A percentile compares a stretch with the other conserved stretches of the same genome.
Conservation (phyloP, 371 early-diverging fungal species). For the Circinella minor region DNA sequence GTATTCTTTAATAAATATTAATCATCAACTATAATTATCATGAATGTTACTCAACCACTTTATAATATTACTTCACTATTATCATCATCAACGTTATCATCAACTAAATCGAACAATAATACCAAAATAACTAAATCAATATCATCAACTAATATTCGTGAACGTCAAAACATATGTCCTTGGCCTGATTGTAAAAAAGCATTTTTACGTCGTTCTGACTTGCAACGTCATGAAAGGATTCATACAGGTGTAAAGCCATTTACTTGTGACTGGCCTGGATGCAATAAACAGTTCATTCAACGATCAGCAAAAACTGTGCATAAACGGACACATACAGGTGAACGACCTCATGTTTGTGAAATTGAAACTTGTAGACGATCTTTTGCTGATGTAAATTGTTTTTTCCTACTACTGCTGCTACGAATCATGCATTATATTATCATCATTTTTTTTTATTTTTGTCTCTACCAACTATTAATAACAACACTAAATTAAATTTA, state of each 20-base stretch:
- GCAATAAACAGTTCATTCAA: constrained; percentile 71
- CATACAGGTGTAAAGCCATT: constrained; percentile 18
- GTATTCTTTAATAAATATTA: not conserved
- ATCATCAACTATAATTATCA: too few species aligned
- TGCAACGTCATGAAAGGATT: constrained; percentile 73
- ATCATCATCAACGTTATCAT: not conserved
- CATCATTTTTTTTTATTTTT: not conserved
- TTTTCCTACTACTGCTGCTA: not conserved
- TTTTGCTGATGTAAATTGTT: constrained; percentile 49
- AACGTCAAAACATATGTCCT: constrained; percentile 58
- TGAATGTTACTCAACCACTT: too few species aligned
- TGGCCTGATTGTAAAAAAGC: constrained; percentile 70
- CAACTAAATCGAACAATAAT: not conserved
- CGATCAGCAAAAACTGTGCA: constrained; percentile 71
- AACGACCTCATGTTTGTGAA: constrained; percentile 67
- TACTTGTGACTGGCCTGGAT: constrained; percentile 37
- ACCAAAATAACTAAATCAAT: not conserved
- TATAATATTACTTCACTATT: too few species aligned
- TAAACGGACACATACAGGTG: constrained; percentile 71
- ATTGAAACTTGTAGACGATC: constrained; percentile 47
- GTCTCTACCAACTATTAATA: not conserved
- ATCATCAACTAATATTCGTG: not conserved
- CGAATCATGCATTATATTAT: too few species aligned
- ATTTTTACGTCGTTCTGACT: constrained; percentile 79
- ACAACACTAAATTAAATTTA: not conserved